These are phyloP conservation scores for Breviolum minutum DNA, from an alignment of 73 alveolate species.

Conservation along the genomic window DNA sequence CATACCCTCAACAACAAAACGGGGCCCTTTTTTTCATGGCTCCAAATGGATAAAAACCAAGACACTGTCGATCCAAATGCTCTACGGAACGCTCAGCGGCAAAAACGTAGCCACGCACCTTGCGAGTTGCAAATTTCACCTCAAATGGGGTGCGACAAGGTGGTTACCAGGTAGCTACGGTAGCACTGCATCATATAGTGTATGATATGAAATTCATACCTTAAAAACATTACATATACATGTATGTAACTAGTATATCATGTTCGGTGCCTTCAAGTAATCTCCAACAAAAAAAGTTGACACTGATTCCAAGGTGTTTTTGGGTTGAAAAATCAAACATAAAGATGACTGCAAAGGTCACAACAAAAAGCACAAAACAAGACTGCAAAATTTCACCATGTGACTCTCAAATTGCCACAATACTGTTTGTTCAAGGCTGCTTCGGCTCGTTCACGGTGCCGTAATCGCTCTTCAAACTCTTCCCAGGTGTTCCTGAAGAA, in stretches of 20 bases:
- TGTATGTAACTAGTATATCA: too few relatives aligned
- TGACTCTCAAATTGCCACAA: slow-evolving; percentile 31
- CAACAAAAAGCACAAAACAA: neutral
- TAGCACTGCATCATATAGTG: too few relatives aligned
- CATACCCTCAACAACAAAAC: too few relatives aligned
- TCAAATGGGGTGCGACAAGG: neutral
- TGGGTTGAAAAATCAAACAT: neutral
- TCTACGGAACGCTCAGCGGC: slow-evolving; percentile 81
- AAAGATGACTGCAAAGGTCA: neutral
- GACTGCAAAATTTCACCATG: neutral
- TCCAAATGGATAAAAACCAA: too few relatives aligned
- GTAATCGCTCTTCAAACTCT: slow-evolving; percentile 81
- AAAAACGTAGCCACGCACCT: slow-evolving; percentile 48
- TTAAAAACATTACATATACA: too few relatives aligned
- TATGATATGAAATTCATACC: too few relatives aligned
- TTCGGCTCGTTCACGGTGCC: slow-evolving; percentile 82
- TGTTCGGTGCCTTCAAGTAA: too few relatives aligned
- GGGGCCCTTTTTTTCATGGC: too few relatives aligned
- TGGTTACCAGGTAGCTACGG: too few relatives aligned
- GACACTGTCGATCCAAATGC: slow-evolving; percentile 61
- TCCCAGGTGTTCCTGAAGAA: slow-evolving; percentile 69
- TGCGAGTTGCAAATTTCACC: slow-evolving; percentile 38
- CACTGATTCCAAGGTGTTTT: too few relatives aligned
- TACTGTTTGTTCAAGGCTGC: slow-evolving; percentile 55
- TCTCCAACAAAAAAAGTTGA: too few relatives aligned